Evolutionary conservation across 768 basidiomycete genomes (phyloP).

Genomic region (Pisolithus orientalis): DNA sequence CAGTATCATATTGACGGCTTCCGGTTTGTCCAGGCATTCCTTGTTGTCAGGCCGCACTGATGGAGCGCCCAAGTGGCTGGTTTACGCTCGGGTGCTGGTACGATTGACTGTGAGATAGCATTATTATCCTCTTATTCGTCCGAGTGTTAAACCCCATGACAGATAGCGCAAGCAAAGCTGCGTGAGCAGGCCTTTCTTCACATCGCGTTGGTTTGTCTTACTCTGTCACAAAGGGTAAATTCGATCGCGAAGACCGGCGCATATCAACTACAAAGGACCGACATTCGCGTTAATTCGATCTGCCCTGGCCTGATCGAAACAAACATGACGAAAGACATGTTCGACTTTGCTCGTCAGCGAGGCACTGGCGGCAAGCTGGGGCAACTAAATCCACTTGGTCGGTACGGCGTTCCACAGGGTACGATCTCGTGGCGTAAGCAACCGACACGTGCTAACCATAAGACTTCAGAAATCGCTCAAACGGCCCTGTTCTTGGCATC

Average conservation of each 20-base stretch:
- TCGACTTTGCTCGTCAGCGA: constrained; percentile 68
- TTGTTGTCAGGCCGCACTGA: neutral
- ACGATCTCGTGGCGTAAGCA: constrained; percentile 11
- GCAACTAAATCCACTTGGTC: constrained; percentile 70
- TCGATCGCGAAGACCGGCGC: constrained; percentile 79
- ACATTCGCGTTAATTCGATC: constrained; percentile 84
- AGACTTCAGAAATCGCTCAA: constrained; percentile 71
- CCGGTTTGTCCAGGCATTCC: constrained; percentile 40
- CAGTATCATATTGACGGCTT: constrained; percentile 85
- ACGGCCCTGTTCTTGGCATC: constrained; percentile 83
- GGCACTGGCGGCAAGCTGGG: constrained; percentile 78
- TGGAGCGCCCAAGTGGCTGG: constrained; percentile 61
- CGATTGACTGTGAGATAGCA: constrained; percentile 63
- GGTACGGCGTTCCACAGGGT: constrained; percentile 83
- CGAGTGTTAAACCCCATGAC: constrained; percentile 14
- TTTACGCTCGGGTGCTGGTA: constrained; percentile 73
- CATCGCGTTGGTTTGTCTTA: constrained; percentile 4
- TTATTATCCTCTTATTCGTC: neutral
- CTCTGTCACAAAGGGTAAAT: constrained; percentile 56
- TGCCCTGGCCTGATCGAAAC: constrained; percentile 94
- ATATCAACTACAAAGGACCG: constrained; percentile 73
- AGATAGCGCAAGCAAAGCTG: constrained; percentile 93
- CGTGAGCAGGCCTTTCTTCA: constrained; percentile 43
- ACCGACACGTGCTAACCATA: constrained; percentile 8
- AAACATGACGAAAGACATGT: constrained; percentile 78